Percentiles rank a stretch among this genome's conserved stretches.
Evolutionary conservation across 805 yeast species (phyloP).

Genomic region (Jamesozyma jinghongensis): DNA sequence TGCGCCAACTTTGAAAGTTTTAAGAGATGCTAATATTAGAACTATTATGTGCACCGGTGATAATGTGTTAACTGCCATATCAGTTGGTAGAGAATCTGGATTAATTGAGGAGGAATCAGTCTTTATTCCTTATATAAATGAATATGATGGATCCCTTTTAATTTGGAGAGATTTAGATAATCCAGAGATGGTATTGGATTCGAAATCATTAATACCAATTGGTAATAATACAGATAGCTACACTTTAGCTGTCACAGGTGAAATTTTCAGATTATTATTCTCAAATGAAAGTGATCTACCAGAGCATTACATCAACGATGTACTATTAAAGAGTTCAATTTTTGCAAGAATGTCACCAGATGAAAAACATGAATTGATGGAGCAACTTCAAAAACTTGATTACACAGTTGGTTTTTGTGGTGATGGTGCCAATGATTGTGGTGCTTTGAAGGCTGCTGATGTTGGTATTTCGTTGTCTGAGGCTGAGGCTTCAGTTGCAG

Average conservation of each 20-base stretch:
- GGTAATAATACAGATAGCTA: conserved; percentile 35
- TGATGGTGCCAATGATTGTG: conserved; percentile 99
- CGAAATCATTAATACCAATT: conserved; percentile 48
- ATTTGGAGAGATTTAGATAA: conserved; percentile 63
- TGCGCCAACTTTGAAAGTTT: conserved; percentile 45
- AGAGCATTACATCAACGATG: conserved; percentile 39
- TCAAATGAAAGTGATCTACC: conserved; percentile 30
- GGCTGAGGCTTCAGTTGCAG: conserved; percentile 98
- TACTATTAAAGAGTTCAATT: conserved; percentile 64
- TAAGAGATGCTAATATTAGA: conserved; percentile 63
- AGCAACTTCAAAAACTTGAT: conserved; percentile 71
- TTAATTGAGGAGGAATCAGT: conserved; percentile 44
- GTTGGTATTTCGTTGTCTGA: conserved; percentile 94
- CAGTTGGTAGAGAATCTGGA: conserved; percentile 82
- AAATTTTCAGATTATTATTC: conserved; percentile 70
- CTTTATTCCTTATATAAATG: conserved; percentile 54
- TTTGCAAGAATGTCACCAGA: conserved; percentile 99
- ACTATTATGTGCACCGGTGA: conserved; percentile 98
- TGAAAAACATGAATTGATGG: conserved; percentile 93
- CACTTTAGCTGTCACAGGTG: conserved; percentile 85
- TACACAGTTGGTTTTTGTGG: conserved; percentile 97
- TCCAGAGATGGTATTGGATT: conserved; percentile 48
- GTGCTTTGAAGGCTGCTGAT: conserved; percentile 95
- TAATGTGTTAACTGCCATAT: conserved; percentile 84
- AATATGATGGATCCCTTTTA: conserved; percentile 29